These are phyloP conservation scores for Carallia brachiata DNA, from an alignment of 345 rosid genomes.

Conservation along the genomic window DNA sequence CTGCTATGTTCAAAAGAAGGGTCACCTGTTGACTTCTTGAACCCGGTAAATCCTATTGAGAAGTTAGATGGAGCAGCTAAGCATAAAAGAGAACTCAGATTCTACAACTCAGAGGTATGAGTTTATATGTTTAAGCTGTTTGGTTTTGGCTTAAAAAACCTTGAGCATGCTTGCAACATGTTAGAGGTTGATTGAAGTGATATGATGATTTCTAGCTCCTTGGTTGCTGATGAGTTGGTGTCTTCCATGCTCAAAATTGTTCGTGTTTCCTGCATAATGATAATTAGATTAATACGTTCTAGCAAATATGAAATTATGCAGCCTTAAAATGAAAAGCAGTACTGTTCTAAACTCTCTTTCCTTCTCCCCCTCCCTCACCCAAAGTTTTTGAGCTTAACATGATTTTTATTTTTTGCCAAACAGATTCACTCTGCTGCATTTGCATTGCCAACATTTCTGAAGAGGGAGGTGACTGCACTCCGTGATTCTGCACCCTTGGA, in stretches of 20 bases:
- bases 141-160: background rate
- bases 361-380: too few relatives aligned
- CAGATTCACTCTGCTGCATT: constrained; percentile 92
- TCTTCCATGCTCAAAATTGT: too few relatives aligned
- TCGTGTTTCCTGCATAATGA: too few relatives aligned
- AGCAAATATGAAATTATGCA: too few relatives aligned
- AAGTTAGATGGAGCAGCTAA: constrained; percentile 64
- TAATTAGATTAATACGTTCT: too few relatives aligned
- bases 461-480: constrained; percentile 68
- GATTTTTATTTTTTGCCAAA: constrained; percentile 14
- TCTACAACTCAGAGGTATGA: constrained; percentile 79
- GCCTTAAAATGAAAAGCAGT: too few relatives aligned
- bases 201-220: too few relatives aligned
- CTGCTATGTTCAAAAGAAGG: constrained; percentile 80
- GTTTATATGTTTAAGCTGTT: constrained; percentile 1
- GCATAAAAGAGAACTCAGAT: constrained; percentile 66
- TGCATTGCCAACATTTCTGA: constrained; percentile 76
- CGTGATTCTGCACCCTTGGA: constrained; percentile 4
- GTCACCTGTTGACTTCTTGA: constrained; percentile 69
- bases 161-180: background rate
- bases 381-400: background rate
- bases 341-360: too few relatives aligned
- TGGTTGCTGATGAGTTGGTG: too few relatives aligned
- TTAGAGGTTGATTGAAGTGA: too few relatives aligned
- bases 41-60: constrained; percentile 89